Percentiles rank a stretch among this genome's conserved stretches.
Evolutionary conservation across 768 basidiomycete genomes (phyloP).

Genomic region (Amanita fuliginea): DNA sequence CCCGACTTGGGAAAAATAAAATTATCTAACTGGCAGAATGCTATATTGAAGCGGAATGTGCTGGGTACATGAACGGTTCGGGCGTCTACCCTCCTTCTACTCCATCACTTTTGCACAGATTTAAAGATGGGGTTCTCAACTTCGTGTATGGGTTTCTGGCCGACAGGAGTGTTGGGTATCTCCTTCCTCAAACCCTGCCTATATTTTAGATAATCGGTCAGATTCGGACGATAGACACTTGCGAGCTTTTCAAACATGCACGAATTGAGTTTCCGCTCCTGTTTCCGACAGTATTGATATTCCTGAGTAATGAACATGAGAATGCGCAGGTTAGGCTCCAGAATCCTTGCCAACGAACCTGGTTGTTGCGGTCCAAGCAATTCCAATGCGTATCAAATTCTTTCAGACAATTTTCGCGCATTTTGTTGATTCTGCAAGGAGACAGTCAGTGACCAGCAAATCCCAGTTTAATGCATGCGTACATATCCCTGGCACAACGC

Average conservation of each 20-base stretch:
- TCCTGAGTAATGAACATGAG: slow-evolving; percentile 37
- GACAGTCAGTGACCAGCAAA: neutral
- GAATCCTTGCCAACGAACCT: slow-evolving; percentile 42
- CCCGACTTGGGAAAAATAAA: neutral
- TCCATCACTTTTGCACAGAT: slow-evolving; percentile 63
- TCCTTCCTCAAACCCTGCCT: slow-evolving; percentile 78
- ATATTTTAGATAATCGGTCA: neutral
- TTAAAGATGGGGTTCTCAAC: slow-evolving; percentile 76
- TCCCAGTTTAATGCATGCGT: slow-evolving; percentile 16
- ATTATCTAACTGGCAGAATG: neutral
- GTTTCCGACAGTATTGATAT: slow-evolving; percentile 81
- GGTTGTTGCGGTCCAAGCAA: slow-evolving; percentile 91
- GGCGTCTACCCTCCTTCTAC: neutral
- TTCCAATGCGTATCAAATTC: slow-evolving; percentile 91
- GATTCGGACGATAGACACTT: slow-evolving; percentile 20
- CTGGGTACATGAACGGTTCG: neutral
- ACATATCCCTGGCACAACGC: slow-evolving; percentile 91
- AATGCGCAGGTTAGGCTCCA: neutral
- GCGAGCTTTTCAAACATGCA: slow-evolving; percentile 98
- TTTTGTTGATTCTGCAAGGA: slow-evolving; percentile 68
- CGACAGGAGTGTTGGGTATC: slow-evolving; percentile 81
- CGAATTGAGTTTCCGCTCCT: slow-evolving; percentile 78
- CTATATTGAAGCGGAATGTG: neutral
- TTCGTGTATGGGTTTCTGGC: slow-evolving; percentile 81
- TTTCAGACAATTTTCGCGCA: slow-evolving; percentile 81